Evolutionary conservation across 176 grass and related monocot genomes (phyloP).

Genomic region (Oryza longistaminata): DNA sequence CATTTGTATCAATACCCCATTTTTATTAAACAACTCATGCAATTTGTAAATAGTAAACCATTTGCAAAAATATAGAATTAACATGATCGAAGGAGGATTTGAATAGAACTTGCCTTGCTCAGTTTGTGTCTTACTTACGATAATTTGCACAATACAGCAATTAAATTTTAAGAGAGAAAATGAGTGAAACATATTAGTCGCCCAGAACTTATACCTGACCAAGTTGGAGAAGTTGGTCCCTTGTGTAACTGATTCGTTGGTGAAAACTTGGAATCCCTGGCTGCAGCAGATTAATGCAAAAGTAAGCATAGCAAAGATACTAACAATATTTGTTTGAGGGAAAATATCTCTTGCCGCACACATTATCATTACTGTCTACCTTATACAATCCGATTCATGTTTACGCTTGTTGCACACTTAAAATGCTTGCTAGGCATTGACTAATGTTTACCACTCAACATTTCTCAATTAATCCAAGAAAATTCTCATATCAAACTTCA

Average conservation of each 20-base stretch:
- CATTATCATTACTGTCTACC: neutral
- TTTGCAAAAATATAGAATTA: too few relatives aligned
- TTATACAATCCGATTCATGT: neutral
- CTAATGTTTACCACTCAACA: neutral
- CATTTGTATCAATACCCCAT: too few relatives aligned
- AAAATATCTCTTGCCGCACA: neutral
- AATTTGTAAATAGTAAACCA: too few relatives aligned
- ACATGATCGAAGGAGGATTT: too few relatives aligned
- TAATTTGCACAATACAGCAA: neutral
- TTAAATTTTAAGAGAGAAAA: neutral
- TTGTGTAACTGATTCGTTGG: constrained; percentile 52
- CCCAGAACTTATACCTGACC: constrained; percentile 39
- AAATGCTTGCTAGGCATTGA: neutral
- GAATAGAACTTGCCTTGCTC: too few relatives aligned
- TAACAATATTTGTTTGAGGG: too few relatives aligned
- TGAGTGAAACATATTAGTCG: neutral
- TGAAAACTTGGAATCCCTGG: constrained; percentile 40
- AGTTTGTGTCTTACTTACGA: neutral
- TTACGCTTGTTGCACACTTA: neutral
- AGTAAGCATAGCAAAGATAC: neutral
- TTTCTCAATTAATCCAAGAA: neutral
- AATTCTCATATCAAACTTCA: neutral
- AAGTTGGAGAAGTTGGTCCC: constrained; percentile 57
- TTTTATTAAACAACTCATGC: too few relatives aligned
- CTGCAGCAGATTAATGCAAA: constrained; percentile 27